Percentiles rank a stretch among this genome's conserved stretches.
Evolutionary conservation across 2,329 filamentous ascomycete genomes (phyloP).

Genomic region (Nemania diffusa): DNA sequence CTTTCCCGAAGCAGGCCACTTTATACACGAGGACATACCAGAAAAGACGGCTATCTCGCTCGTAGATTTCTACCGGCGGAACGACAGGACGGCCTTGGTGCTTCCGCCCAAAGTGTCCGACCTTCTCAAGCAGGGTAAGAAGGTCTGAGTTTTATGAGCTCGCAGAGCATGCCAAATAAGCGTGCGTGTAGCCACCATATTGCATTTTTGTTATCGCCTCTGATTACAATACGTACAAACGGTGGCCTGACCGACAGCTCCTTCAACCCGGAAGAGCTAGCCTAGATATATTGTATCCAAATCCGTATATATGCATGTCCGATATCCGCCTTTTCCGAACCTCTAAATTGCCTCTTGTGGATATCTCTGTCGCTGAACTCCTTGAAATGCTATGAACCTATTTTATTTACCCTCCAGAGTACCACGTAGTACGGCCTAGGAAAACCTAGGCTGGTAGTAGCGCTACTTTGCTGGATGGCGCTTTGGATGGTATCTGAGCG

Average conservation of each 20-base stretch:
- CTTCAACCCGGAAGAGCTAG: background rate
- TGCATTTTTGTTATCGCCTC: background rate
- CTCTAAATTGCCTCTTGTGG: conserved; percentile 24
- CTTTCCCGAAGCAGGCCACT: conserved; percentile 94
- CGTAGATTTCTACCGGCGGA: conserved; percentile 90
- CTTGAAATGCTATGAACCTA: conserved; percentile 40
- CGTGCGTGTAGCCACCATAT: background rate
- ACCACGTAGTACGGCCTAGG: background rate
- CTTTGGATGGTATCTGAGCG: conserved; percentile 33
- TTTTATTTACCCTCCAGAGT: background rate
- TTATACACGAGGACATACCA: conserved; percentile 94
- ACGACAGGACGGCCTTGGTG: conserved; percentile 85
- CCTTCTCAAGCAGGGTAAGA: conserved; percentile 70
- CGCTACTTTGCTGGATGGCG: conserved; percentile 31
- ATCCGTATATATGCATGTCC: conserved; percentile 16
- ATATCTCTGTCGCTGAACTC: conserved; percentile 37
- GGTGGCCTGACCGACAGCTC: background rate
- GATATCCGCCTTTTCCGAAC: conserved; percentile 1
- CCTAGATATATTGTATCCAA: conserved; percentile 7
- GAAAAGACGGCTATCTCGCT: conserved; percentile 87
- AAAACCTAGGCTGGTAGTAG: conserved; percentile 32
- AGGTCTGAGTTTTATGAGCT: conserved; percentile 52
- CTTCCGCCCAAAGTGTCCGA: conserved; percentile 92
- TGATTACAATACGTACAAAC: conserved; percentile 18
- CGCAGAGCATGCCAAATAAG: background rate